Percentiles rank a stretch among this genome's conserved stretches.
Evolutionary conservation across 1,284 basidiomycete genomes (phyloP).

Genomic region (Tilletia indica): DNA sequence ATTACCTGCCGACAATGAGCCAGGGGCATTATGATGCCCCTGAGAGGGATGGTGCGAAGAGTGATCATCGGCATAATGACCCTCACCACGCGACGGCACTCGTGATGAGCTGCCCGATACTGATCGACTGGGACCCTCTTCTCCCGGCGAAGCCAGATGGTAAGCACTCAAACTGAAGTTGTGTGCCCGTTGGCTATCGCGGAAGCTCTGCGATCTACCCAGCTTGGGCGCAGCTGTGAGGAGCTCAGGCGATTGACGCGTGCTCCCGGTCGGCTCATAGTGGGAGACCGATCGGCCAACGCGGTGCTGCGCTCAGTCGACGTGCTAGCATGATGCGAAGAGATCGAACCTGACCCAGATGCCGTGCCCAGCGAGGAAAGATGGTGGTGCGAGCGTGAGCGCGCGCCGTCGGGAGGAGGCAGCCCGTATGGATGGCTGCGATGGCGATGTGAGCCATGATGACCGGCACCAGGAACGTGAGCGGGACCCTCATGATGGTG

Average conservation of each 20-base stretch:
- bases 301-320: slow-evolving; percentile 52
- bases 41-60: too few species aligned
- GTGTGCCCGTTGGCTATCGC: background rate
- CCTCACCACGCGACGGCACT: background rate
- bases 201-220: background rate
- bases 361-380: slow-evolving; percentile 40
- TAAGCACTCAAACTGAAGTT: slow-evolving; percentile 15
- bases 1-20: background rate
- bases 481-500: slow-evolving; percentile 42
- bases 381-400: slow-evolving; percentile 50
- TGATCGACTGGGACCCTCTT: background rate
- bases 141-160: background rate
- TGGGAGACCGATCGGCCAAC: slow-evolving; percentile 26
- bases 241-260: slow-evolving; percentile 3
- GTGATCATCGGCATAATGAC: background rate
- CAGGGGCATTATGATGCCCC: background rate
- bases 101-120: background rate
- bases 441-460: slow-evolving; percentile 51
- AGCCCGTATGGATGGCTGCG: slow-evolving; percentile 49
- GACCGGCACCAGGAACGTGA: slow-evolving; percentile 45
- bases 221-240: slow-evolving; percentile 10
- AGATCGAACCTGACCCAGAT: slow-evolving; percentile 22
- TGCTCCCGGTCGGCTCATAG: slow-evolving; percentile 25
- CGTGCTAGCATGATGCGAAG: slow-evolving; percentile 36
- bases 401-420: slow-evolving; percentile 23